Conservation (phyloP, 352 stramenopile genomes). For the Globisporangium orthogonon region DNA sequence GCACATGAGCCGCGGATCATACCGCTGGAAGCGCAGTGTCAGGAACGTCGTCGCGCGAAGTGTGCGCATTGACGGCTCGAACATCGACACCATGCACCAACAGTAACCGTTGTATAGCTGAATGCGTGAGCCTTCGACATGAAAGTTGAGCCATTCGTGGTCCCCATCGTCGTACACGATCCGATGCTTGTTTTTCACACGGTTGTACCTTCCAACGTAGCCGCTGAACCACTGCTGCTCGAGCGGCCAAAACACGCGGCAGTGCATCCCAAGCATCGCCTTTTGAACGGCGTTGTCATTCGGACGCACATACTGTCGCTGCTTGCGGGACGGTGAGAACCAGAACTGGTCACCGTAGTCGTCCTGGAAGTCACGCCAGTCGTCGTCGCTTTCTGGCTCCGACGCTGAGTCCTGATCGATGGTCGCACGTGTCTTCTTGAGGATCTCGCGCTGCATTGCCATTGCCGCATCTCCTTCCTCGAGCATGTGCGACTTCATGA, state of each 20-base stretch:
- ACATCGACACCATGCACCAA: slow-evolving; percentile 70
- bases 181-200: slow-evolving; percentile 55
- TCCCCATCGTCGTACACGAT: slow-evolving; percentile 74
- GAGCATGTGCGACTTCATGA: slow-evolving; percentile 40
- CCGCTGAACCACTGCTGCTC: slow-evolving; percentile 76
- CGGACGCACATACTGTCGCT: slow-evolving; percentile 52
- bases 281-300: slow-evolving; percentile 52
- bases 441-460: slow-evolving; percentile 35
- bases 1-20: slow-evolving; percentile 34
- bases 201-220: slow-evolving; percentile 42
- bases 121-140: slow-evolving; percentile 30
- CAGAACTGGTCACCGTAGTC: slow-evolving; percentile 62
- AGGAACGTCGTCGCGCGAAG: slow-evolving; percentile 55
- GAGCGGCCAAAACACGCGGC: slow-evolving; percentile 65
- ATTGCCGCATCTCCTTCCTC: slow-evolving; percentile 38
- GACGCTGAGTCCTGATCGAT: slow-evolving; percentile 67
- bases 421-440: slow-evolving; percentile 39
- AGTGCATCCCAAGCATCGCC: slow-evolving; percentile 48
- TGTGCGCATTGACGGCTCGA: slow-evolving; percentile 37
- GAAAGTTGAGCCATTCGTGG: slow-evolving; percentile 63
- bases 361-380: slow-evolving; percentile 69
- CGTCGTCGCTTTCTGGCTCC: slow-evolving; percentile 65
- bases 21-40: slow-evolving; percentile 38
- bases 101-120: slow-evolving; percentile 66
- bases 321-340: slow-evolving; percentile 72